Percentiles rank a stretch among this genome's conserved stretches.
Conservation (phyloP, 108 stramenopile genomes). For the Cyclotella kingstonii region DNA sequence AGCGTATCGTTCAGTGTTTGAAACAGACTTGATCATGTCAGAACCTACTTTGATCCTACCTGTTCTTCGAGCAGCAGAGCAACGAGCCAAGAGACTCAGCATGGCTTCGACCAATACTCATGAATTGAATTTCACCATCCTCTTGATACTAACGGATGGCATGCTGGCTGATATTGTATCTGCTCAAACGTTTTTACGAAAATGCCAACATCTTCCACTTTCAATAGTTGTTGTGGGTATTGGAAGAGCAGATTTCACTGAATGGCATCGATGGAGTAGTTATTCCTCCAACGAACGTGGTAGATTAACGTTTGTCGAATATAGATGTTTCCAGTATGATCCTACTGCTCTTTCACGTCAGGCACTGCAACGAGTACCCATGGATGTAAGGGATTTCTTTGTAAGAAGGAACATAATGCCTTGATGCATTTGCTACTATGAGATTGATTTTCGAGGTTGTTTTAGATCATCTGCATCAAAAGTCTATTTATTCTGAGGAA, state of each 20-base stretch:
- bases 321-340: slow-evolving; percentile 51
- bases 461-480: too few relatives aligned
- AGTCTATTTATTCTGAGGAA: too few relatives aligned
- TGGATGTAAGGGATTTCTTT: slow-evolving; percentile 52
- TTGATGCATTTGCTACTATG: too few relatives aligned
- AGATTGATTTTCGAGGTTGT: too few relatives aligned
- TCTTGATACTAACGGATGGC: slow-evolving; percentile 89
- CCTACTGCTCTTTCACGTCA: slow-evolving; percentile 36
- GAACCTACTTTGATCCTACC: slow-evolving; percentile 61
- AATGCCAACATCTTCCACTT: slow-evolving; percentile 60
- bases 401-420: slow-evolving; percentile 6
- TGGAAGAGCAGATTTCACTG: slow-evolving; percentile 50
- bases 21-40: slow-evolving; percentile 53
- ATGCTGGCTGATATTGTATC: slow-evolving; percentile 69
- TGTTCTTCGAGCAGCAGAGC: slow-evolving; percentile 57
- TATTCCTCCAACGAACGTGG: slow-evolving; percentile 14
- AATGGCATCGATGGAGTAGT: slow-evolving; percentile 21
- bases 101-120: slow-evolving; percentile 13
- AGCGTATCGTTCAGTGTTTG: slow-evolving; percentile 64
- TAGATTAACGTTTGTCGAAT: slow-evolving; percentile 49
- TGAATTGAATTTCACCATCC: slow-evolving; percentile 52
- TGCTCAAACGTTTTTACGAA: slow-evolving; percentile 51
- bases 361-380: slow-evolving; percentile 45
- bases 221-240: slow-evolving; percentile 82
- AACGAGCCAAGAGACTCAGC: slow-evolving; percentile 50